These are phyloP conservation scores for Mayamaea pseudoterrestris DNA, from an alignment of 108 stramenopile genomes.

Conservation along the genomic window DNA sequence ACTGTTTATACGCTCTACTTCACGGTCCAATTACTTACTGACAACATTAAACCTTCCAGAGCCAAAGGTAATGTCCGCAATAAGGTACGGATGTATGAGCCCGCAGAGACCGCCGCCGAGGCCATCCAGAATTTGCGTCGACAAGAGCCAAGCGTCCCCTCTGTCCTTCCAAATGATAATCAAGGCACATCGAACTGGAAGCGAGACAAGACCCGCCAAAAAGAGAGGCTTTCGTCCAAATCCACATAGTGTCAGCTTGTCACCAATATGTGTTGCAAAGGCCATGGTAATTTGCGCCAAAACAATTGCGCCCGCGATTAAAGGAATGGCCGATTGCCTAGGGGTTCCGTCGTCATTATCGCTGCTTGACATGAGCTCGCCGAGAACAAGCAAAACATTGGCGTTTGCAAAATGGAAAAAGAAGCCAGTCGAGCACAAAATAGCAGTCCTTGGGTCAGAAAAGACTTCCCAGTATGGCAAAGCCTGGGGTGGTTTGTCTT, in stretches of 20 bases:
- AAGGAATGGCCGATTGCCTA: conserved; percentile 61
- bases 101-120: conserved; percentile 76
- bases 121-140: conserved; percentile 81
- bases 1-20: neutral
- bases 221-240: conserved; percentile 71
- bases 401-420: conserved; percentile 87
- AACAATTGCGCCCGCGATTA: conserved; percentile 80
- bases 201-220: conserved; percentile 50
- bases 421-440: conserved; percentile 75
- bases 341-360: conserved; percentile 57
- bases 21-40: conserved; percentile 27
- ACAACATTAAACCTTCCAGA: conserved; percentile 78
- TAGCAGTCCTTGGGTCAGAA: conserved; percentile 43
- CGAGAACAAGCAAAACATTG: conserved; percentile 74
- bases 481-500: conserved; percentile 18
- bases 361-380: conserved; percentile 80
- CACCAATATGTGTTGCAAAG: conserved; percentile 50
- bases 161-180: conserved; percentile 78
- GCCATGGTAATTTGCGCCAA: conserved; percentile 76
- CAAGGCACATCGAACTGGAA: conserved; percentile 72
- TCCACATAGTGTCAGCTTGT: conserved; percentile 42
- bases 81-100: conserved; percentile 70
- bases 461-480: conserved; percentile 59
- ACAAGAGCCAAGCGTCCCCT: conserved; percentile 52
- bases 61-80: conserved; percentile 82